Evolutionary conservation across 2,329 filamentous ascomycete genomes (phyloP).

Genomic region (Ophiostoma tasmaniense): DNA sequence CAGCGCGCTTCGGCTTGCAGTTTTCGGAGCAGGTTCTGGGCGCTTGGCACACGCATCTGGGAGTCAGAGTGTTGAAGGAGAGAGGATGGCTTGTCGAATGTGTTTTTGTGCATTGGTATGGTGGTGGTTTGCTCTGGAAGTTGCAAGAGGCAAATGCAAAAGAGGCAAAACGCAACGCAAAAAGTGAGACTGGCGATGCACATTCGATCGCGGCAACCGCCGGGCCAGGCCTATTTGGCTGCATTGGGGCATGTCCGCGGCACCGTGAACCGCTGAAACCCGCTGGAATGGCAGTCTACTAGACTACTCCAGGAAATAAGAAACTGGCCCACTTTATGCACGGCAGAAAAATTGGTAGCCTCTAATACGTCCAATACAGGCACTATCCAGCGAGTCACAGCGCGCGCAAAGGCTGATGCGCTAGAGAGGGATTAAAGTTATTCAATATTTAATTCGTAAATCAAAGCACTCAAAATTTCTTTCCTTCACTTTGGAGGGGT

Average conservation of each 20-base stretch:
- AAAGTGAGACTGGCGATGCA: no score
- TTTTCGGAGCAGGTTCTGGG: slow-evolving; percentile 41
- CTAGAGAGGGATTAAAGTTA: neutral
- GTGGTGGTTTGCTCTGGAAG: no score
- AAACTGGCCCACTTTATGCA: neutral
- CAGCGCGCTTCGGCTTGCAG: slow-evolving; percentile 44
- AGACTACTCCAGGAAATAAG: neutral
- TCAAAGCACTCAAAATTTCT: neutral
- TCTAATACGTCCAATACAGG: neutral
- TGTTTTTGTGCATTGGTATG: slow-evolving; percentile 52
- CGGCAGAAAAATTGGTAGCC: neutral
- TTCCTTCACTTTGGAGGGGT: neutral
- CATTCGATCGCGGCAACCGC: no score
- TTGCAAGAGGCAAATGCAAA: no score
- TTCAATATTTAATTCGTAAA: neutral
- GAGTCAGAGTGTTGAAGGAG: slow-evolving; percentile 42
- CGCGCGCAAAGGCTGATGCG: neutral
- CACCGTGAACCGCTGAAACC: no score
- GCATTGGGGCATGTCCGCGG: no score
- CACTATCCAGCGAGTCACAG: neutral
- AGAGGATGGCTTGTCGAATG: slow-evolving; percentile 37
- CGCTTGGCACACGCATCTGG: slow-evolving; percentile 50
- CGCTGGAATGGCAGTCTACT: no score
- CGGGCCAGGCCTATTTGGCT: no score
- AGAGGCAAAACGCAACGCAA: no score